A percentile compares a stretch with the other conserved stretches of the same genome.
These are phyloP conservation scores for Reticulascus tulasneorum DNA, from an alignment of 2,329 filamentous ascomycete species.

Conservation along the genomic window DNA sequence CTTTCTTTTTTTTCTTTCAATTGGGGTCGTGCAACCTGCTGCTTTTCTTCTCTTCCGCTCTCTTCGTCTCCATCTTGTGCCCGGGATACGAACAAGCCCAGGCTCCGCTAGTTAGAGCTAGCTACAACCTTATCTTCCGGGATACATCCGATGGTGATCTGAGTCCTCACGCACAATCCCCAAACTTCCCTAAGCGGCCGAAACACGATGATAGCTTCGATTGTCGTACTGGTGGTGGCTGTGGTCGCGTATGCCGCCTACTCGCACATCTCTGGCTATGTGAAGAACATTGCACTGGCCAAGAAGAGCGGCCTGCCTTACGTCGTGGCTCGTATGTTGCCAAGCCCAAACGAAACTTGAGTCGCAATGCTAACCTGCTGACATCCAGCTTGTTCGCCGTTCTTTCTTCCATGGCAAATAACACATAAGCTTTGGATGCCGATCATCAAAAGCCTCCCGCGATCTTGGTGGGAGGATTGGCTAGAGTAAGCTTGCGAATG, in stretches of 20 bases:
- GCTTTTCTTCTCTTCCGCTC: too few species aligned
- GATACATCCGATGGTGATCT: too few species aligned
- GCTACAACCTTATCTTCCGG: too few species aligned
- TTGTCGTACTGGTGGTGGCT: constrained; percentile 29
- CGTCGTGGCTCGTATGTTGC: constrained; percentile 46
- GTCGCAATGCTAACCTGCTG: not conserved
- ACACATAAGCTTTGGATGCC: constrained; percentile 51
- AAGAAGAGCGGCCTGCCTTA: constrained; percentile 50
- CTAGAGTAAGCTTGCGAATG: constrained; percentile 45
- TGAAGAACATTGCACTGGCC: constrained; percentile 43
- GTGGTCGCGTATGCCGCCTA: constrained; percentile 30
- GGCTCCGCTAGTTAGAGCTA: too few species aligned
- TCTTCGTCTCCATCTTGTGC: too few species aligned
- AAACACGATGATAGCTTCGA: constrained; percentile 31
- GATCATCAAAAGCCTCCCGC: constrained; percentile 51
- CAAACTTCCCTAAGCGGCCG: too few species aligned
- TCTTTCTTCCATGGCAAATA: constrained; percentile 52
- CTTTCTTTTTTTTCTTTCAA: too few species aligned
- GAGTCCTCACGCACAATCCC: too few species aligned
- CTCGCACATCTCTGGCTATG: constrained; percentile 28
- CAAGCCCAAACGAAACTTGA: not conserved
- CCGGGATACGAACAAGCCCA: too few species aligned
- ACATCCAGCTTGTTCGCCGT: constrained; percentile 41
- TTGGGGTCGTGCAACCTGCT: too few species aligned
- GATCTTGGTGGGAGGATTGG: constrained; percentile 52